Conservation (phyloP, 148 eudicot species). For the Bassia scoparia region DNA sequence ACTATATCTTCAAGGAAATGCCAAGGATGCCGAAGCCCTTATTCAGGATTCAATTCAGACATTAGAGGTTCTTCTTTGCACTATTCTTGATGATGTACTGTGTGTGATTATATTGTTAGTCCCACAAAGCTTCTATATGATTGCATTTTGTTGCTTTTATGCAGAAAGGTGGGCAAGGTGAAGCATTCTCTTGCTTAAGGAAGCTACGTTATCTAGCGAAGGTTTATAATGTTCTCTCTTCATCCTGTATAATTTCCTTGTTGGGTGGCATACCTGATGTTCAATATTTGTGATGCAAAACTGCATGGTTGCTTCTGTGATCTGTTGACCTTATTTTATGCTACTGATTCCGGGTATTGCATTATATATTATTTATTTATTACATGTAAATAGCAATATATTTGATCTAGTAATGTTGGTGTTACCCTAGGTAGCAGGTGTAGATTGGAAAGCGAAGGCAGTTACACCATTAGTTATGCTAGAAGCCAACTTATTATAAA, state of each 20-base stretch:
- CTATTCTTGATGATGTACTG: slow-evolving; percentile 8
- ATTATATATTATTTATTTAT: too few species aligned
- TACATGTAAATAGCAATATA: too few species aligned
- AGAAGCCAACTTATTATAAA: not conserved
- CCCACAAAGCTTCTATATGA: slow-evolving; percentile 5
- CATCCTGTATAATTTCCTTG: not conserved
- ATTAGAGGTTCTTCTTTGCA: slow-evolving; percentile 55
- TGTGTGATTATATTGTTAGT: not conserved
- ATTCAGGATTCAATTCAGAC: slow-evolving; percentile 69
- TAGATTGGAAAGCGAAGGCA: not conserved
- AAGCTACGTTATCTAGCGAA: slow-evolving; percentile 77
- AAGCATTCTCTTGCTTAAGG: slow-evolving; percentile 62
- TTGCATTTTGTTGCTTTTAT: slow-evolving; percentile 15
- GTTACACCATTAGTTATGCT: not conserved
- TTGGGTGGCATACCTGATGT: not conserved
- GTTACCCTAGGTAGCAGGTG: not conserved
- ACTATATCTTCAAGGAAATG: slow-evolving; percentile 68
- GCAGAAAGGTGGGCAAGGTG: slow-evolving; percentile 86
- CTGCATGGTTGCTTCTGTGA: not conserved
- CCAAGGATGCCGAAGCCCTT: slow-evolving; percentile 64
- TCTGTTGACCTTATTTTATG: not conserved
- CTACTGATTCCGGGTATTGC: too few species aligned
- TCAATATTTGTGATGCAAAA: not conserved
- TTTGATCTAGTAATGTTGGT: not conserved
- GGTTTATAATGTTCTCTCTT: slow-evolving; percentile 35